Evolutionary conservation across 345 rosid genomes (phyloP).

Genomic region (Arabidopsis thaliana): DNA sequence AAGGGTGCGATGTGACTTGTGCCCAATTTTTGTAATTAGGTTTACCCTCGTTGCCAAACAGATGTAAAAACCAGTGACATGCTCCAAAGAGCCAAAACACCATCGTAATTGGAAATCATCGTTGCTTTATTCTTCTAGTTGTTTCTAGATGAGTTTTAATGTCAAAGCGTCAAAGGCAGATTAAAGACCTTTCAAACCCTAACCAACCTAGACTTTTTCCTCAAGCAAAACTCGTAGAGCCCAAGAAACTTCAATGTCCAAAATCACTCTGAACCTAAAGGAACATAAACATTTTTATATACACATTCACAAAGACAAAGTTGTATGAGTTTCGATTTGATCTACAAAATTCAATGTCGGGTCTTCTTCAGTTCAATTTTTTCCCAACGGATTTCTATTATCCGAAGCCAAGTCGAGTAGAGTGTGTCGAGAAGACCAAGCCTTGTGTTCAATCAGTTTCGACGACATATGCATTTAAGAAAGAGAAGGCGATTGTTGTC

Average conservation of each 20-base stretch:
- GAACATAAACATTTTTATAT: neutral
- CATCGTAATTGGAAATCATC: neutral
- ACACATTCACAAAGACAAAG: neutral
- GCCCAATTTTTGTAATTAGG: neutral
- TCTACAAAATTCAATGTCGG: conserved; percentile 23
- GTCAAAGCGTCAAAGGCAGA: conserved; percentile 20
- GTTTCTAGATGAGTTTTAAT: conserved; percentile 24
- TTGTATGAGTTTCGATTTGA: conserved; percentile 7
- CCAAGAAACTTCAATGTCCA: conserved; percentile 19
- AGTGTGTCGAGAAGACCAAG: conserved; percentile 31
- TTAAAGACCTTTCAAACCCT: conserved; percentile 18
- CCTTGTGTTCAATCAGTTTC: conserved; percentile 29
- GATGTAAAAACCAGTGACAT: neutral
- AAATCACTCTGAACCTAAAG: neutral
- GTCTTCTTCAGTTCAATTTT: conserved; percentile 54
- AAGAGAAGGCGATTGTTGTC: conserved; percentile 12
- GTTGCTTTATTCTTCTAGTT: conserved; percentile 20
- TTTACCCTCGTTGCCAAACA: neutral
- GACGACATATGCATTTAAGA: conserved; percentile 11
- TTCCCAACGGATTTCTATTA: conserved; percentile 56
- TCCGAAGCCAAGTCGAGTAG: conserved; percentile 43
- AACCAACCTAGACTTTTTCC: conserved; percentile 28
- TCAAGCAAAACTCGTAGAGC: conserved; percentile 41
- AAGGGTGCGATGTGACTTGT: neutral
- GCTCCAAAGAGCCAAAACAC: neutral